Conservation (phyloP, 2,329 filamentous ascomycete species). For the Elsinoe necatrix region DNA sequence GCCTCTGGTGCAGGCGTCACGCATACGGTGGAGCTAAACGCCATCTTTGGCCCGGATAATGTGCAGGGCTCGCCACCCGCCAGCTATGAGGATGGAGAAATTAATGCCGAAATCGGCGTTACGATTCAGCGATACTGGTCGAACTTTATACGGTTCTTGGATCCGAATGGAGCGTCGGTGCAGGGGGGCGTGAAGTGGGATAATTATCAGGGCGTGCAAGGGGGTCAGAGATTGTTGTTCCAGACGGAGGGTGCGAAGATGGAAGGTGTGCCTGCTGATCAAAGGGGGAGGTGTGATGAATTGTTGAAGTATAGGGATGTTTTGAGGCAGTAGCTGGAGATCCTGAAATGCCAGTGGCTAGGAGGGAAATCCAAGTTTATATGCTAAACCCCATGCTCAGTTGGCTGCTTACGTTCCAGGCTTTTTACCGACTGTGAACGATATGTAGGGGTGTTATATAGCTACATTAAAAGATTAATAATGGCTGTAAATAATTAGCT, state of each 20-base stretch:
- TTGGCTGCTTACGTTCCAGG: too few relatives aligned
- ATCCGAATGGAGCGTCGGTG: constrained; percentile 54
- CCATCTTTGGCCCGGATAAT: constrained; percentile 59
- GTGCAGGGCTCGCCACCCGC: constrained; percentile 41
- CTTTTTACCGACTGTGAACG: too few relatives aligned
- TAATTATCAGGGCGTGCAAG: constrained; percentile 31
- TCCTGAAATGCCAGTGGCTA: too few relatives aligned
- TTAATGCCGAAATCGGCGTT: constrained; percentile 51
- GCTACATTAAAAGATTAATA: too few relatives aligned
- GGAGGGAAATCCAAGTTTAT: too few relatives aligned
- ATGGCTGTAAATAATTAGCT: too few relatives aligned
- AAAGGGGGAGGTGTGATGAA: constrained; percentile 36
- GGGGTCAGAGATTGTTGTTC: constrained; percentile 30
- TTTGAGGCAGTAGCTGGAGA: constrained; percentile 14
- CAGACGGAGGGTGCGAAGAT: constrained; percentile 33
- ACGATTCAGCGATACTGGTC: constrained; percentile 65
- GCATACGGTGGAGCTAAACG: constrained; percentile 58
- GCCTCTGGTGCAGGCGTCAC: constrained; percentile 52
- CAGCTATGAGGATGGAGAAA: constrained; percentile 46
- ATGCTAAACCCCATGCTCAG: too few relatives aligned
- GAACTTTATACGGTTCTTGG: constrained; percentile 57
- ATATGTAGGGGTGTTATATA: too few relatives aligned
- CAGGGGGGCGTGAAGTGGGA: constrained; percentile 45
- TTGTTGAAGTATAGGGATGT: constrained; percentile 7
- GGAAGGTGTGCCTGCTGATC: constrained; percentile 31